phyloP scores from a whole-genome alignment of 2,329 filamentous ascomycete genomes.

The Magnaporthiopsis rhizophila region DNA sequence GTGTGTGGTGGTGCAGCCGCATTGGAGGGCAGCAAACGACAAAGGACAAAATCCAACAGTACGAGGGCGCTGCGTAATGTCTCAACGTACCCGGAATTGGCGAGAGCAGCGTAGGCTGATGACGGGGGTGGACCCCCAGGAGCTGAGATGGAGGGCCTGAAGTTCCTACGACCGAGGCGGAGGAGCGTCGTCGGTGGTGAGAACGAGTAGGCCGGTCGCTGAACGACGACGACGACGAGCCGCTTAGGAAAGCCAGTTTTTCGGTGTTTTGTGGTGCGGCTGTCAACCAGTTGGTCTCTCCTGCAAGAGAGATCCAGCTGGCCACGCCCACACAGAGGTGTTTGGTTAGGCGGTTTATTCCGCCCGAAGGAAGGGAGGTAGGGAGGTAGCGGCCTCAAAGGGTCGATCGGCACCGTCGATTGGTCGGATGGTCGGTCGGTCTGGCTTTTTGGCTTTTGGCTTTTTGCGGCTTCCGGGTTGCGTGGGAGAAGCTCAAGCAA shows the following conservation, averaged over 20 bases:
- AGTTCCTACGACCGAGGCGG: conserved; percentile 24
- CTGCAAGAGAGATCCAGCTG: conserved; percentile 2
- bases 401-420: neutral
- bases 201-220: conserved; percentile 38
- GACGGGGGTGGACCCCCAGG: conserved; percentile 31
- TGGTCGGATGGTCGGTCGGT: neutral
- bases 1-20: conserved; percentile 1
- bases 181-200: conserved; percentile 43
- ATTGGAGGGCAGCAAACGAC: neutral
- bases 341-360: neutral
- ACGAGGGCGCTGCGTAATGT: neutral
- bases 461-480: neutral
- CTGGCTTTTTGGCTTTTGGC: neutral
- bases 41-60: neutral
- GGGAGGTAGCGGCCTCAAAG: neutral
- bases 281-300: neutral
- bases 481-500: neutral
- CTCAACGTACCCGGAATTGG: conserved; percentile 45
- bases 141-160: conserved; percentile 20
- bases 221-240: conserved; percentile 45
- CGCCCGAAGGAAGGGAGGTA: too few relatives aligned
- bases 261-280: neutral
- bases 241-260: conserved; percentile 4
- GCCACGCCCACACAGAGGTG: neutral
- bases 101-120: conserved; percentile 33